Percentiles rank a stretch among this genome's conserved stretches.
phyloP scores from a whole-genome alignment of 208 protist genomes.

The Wallacemonas collosoma region DNA sequence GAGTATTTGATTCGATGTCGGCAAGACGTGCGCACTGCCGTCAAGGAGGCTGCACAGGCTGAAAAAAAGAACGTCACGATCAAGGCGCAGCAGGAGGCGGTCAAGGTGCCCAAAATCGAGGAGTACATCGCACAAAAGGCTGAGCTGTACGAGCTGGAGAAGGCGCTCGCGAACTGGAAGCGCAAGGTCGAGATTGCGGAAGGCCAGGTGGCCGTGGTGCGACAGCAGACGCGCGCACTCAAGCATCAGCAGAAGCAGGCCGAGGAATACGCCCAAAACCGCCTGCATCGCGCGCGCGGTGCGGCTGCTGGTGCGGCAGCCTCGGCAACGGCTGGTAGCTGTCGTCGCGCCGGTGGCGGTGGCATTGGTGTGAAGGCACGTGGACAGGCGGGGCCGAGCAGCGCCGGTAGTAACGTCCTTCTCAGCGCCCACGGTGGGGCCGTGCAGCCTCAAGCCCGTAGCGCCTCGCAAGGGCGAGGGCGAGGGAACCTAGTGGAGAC shows the following conservation, averaged over 20 bases:
- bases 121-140: constrained; percentile 95
- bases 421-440: too few species aligned
- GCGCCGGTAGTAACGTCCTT: too few species aligned
- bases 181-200: constrained; percentile 94
- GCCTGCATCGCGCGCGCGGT: neutral
- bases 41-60: constrained; percentile 64
- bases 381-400: neutral
- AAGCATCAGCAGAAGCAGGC: constrained; percentile 33
- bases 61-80: constrained; percentile 75
- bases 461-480: too few species aligned
- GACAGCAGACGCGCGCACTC: constrained; percentile 58
- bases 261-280: constrained; percentile 35
- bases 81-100: constrained; percentile 82
- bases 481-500: too few species aligned
- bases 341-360: neutral
- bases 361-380: neutral
- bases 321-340: constrained; percentile 15
- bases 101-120: constrained; percentile 93
- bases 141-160: constrained; percentile 89
- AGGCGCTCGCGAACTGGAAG: constrained; percentile 85
- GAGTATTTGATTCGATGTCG: constrained; percentile 73
- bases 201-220: constrained; percentile 64
- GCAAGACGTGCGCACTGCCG: constrained; percentile 66
- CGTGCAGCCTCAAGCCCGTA: too few species aligned
- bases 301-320: neutral